Evolutionary conservation across 1,284 basidiomycete species (phyloP).

Genomic region (Marasmius sp.): DNA sequence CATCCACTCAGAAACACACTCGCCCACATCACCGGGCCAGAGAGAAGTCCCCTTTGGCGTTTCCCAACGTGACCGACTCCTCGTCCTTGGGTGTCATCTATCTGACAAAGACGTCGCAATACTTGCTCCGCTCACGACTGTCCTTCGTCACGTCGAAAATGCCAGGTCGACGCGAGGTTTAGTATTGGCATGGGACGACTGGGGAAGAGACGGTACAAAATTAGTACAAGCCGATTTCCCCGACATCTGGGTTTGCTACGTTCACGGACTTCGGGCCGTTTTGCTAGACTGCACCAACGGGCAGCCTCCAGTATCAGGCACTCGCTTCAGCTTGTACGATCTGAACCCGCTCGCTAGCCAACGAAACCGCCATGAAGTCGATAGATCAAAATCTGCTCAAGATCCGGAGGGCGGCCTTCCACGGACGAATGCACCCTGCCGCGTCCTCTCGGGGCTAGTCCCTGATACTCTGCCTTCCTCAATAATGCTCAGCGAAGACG

Average conservation of each 20-base stretch:
- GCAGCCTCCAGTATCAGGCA: background rate
- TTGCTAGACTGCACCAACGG: background rate
- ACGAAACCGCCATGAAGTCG: background rate
- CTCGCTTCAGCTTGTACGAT: constrained; percentile 3
- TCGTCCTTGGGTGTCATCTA: constrained; percentile 9
- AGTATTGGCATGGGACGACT: constrained; percentile 8
- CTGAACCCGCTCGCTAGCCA: constrained; percentile 2
- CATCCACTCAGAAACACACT: constrained; percentile 3
- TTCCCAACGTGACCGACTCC: constrained; percentile 7
- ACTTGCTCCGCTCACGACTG: constrained; percentile 10
- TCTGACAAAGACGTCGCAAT: background rate
- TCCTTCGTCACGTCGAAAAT: constrained; percentile 3
- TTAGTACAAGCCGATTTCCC: constrained; percentile 5
- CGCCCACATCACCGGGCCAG: background rate
- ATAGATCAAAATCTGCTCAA: background rate
- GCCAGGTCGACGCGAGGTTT: background rate
- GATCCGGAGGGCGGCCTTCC: background rate
- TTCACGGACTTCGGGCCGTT: constrained; percentile 12
- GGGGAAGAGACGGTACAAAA: constrained; percentile 11
- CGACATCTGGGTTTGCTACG: constrained; percentile 13
- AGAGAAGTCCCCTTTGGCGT: constrained; percentile 8
- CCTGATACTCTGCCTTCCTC: constrained; percentile 1
- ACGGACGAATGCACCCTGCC: constrained; percentile 1
- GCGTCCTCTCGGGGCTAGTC: background rate
- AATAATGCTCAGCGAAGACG: constrained; percentile 15